These are phyloP conservation scores for Quercus engelmannii DNA, from an alignment of 306 rosid genomes.

Conservation along the genomic window DNA sequence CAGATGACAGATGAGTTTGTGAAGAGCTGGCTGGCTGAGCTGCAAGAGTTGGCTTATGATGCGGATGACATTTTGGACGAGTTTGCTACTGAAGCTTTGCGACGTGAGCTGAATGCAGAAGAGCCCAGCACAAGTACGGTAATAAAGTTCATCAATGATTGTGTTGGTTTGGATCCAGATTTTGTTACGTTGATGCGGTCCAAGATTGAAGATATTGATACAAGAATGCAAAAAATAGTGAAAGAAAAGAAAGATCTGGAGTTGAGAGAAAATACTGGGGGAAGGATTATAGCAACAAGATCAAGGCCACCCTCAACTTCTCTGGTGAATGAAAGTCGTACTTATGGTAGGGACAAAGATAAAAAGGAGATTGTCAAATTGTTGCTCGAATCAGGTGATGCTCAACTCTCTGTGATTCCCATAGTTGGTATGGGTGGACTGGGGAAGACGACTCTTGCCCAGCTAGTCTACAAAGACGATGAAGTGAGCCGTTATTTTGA, in stretches of 20 bases:
- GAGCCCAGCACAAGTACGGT: no score
- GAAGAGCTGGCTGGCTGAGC: constrained; percentile 2
- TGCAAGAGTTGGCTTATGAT: background rate
- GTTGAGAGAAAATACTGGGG: rapidly evolving
- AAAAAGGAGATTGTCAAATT: background rate
- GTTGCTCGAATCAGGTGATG: background rate
- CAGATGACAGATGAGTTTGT: background rate
- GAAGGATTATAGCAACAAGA: no score
- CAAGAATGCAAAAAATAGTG: no score
- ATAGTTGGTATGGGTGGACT: background rate
- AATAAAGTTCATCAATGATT: no score
- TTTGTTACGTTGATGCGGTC: rapidly evolving
- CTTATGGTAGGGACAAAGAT: constrained; percentile 15
- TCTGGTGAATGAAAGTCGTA: no score
- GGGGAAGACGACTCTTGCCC: background rate
- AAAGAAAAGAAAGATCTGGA: no score
- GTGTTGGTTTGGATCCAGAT: no score
- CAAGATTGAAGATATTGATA: no score
- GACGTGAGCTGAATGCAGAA: rapidly evolving
- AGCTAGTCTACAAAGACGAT: background rate
- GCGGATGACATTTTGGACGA: constrained; percentile 3
- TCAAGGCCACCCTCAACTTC: background rate
- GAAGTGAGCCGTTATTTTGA: background rate
- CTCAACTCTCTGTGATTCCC: background rate
- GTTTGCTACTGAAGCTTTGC: no score